Evolutionary conservation across 305 asterid species (phyloP).

Genomic region (Fraxinus angustifolia): DNA sequence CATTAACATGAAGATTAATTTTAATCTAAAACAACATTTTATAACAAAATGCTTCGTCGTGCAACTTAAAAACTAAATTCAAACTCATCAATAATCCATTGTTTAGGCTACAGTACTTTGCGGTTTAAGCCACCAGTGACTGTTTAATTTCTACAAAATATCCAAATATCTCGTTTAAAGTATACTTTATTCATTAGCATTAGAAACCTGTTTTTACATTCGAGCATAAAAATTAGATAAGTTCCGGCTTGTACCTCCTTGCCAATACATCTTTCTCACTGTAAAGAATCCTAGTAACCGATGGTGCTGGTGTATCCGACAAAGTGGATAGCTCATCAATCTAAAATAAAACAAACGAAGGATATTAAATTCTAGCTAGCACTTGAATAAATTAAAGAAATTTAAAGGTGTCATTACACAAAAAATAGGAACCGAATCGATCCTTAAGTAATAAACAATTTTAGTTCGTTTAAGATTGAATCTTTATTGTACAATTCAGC

Average conservation of each 20-base stretch:
- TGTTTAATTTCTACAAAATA: not conserved
- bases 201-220: not conserved
- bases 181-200: not conserved
- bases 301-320: constrained; percentile 81
- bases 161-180: not conserved
- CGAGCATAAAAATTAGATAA: not conserved
- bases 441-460: not conserved
- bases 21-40: not conserved
- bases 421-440: not conserved
- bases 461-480: not conserved
- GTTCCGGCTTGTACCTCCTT: constrained; percentile 48
- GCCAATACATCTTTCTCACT: constrained; percentile 78
- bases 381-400: not conserved
- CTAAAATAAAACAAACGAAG: constrained; percentile 30
- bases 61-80: not conserved
- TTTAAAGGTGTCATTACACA: not conserved
- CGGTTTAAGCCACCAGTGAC: not conserved
- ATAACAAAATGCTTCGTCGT: not conserved
- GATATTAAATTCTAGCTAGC: not conserved
- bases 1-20: not conserved
- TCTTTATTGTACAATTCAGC: not conserved
- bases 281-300: constrained; percentile 83
- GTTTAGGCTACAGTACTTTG: not conserved
- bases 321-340: constrained; percentile 74
- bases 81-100: not conserved